Conservation (phyloP, 1,284 basidiomycete genomes). For the Pyrrhoderma noxium region DNA sequence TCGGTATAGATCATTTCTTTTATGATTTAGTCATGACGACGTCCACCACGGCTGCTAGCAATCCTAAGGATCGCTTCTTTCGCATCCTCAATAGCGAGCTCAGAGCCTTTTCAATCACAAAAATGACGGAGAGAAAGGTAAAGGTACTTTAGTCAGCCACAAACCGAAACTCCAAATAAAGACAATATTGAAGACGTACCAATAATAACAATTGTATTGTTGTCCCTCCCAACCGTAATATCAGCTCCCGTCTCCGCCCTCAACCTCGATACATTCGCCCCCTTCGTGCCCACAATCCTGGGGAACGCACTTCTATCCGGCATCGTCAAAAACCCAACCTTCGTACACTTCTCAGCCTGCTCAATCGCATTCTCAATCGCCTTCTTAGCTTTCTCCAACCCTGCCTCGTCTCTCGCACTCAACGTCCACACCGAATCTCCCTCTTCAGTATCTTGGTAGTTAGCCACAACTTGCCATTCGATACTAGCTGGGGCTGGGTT, state of each 20-base stretch:
- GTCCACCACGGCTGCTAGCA: conserved; percentile 41
- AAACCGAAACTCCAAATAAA: conserved; percentile 6
- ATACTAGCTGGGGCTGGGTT: conserved; percentile 42
- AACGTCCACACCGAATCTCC: conserved; percentile 81
- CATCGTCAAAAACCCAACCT: conserved; percentile 73
- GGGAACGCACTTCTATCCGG: conserved; percentile 72
- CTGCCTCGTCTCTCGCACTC: conserved; percentile 69
- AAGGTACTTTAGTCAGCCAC: conserved; percentile 15
- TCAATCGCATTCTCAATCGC: conserved; percentile 65
- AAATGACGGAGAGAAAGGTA: neutral
- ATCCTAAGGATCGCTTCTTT: conserved; percentile 77
- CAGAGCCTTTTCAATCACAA: conserved; percentile 47
- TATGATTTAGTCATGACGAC: conserved; percentile 25
- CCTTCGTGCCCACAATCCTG: conserved; percentile 74
- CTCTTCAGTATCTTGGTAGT: conserved; percentile 73
- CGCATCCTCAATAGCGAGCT: conserved; percentile 64
- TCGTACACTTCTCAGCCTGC: conserved; percentile 66
- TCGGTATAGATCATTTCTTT: no score
- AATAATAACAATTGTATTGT: conserved; percentile 76
- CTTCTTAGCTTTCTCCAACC: conserved; percentile 65
- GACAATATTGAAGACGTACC: conserved; percentile 37
- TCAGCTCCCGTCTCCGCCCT: conserved; percentile 84
- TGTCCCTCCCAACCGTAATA: conserved; percentile 81
- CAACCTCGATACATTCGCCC: conserved; percentile 78
- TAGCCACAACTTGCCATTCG: conserved; percentile 70